phyloP scores from a whole-genome alignment of 352 stramenopile species.

The Phytophthora pisi region DNA sequence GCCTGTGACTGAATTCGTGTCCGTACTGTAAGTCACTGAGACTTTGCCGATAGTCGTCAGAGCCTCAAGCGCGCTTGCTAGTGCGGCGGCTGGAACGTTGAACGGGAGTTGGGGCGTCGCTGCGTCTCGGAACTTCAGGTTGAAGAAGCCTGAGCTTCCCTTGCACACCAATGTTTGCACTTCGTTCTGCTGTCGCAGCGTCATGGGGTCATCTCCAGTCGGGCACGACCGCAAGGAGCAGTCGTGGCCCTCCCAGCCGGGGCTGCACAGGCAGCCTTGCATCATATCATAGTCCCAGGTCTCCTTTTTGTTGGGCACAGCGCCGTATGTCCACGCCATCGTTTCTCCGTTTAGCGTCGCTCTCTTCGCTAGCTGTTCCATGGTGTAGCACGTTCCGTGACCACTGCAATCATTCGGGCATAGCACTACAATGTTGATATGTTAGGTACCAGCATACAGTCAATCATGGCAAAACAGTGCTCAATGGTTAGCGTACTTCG shows the following conservation, averaged over 20 bases:
- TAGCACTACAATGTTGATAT: slow-evolving; percentile 35
- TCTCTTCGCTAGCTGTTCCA: slow-evolving; percentile 72
- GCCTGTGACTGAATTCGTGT: slow-evolving; percentile 21
- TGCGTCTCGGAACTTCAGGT: slow-evolving; percentile 71
- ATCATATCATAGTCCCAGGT: slow-evolving; percentile 91
- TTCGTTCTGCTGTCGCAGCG: slow-evolving; percentile 74
- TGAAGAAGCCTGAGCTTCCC: slow-evolving; percentile 68
- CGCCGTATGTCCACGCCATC: slow-evolving; percentile 62
- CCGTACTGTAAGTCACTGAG: slow-evolving; percentile 48
- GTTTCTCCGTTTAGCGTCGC: slow-evolving; percentile 60
- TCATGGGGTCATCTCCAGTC: slow-evolving; percentile 89
- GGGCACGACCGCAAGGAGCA: slow-evolving; percentile 89
- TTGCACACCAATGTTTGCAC: slow-evolving; percentile 79
- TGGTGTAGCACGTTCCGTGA: slow-evolving; percentile 84
- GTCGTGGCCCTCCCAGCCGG: slow-evolving; percentile 90
- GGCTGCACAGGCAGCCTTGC: slow-evolving; percentile 86
- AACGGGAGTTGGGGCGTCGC: slow-evolving; percentile 64
- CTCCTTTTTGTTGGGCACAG: slow-evolving; percentile 81
- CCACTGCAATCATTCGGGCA: slow-evolving; percentile 80
- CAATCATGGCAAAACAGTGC: background rate
- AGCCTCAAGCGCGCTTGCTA: slow-evolving; percentile 43
- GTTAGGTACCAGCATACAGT: background rate
- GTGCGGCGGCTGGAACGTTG: slow-evolving; percentile 24
- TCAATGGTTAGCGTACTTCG: slow-evolving; percentile 39
- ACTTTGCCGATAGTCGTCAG: slow-evolving; percentile 61